phyloP scores from a whole-genome alignment of 2,329 filamentous ascomycete genomes.

The Aspergillus oerlinghausenensis region DNA sequence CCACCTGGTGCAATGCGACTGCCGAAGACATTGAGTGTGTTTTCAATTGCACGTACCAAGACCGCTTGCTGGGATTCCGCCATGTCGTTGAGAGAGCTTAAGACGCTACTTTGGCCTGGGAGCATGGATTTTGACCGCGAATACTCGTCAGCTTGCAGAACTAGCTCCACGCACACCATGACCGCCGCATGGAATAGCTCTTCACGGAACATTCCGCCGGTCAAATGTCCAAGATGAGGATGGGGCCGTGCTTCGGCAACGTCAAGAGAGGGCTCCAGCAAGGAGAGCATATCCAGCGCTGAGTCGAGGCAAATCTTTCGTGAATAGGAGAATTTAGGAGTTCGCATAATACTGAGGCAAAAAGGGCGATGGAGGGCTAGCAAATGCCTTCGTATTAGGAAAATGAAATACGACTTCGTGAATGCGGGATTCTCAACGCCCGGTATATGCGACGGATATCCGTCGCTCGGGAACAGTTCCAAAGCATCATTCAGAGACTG shows the following conservation, averaged over 20 bases:
- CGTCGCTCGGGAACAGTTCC: conserved; percentile 21
- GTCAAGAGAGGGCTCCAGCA: conserved; percentile 19
- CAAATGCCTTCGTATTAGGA: conserved; percentile 51
- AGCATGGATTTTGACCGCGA: conserved; percentile 4
- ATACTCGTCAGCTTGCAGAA: conserved; percentile 26
- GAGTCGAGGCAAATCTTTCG: conserved; percentile 34
- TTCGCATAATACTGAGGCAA: conserved; percentile 27
- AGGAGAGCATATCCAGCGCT: conserved; percentile 32
- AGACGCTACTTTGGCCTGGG: conserved; percentile 7
- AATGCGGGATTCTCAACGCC: conserved; percentile 20
- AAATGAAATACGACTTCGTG: conserved; percentile 42
- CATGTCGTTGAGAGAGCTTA: conserved; percentile 24
- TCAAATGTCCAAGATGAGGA: conserved; percentile 28
- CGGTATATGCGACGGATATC: neutral
- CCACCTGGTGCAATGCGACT: conserved; percentile 22
- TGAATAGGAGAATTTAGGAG: conserved; percentile 35
- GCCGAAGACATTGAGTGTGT: conserved; percentile 24
- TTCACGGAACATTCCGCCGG: conserved; percentile 33
- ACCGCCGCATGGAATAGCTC: conserved; percentile 31
- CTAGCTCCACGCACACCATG: conserved; percentile 30
- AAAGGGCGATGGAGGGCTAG: conserved; percentile 50
- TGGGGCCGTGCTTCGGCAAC: conserved; percentile 16
- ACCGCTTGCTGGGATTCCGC: conserved; percentile 28
- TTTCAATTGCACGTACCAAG: conserved; percentile 27
- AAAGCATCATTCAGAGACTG: conserved; percentile 19